A percentile compares a stretch with the other conserved stretches of the same genome.
Evolutionary conservation across 208 protist genomes (phyloP).

Genomic region (Zelonia costaricensis): DNA sequence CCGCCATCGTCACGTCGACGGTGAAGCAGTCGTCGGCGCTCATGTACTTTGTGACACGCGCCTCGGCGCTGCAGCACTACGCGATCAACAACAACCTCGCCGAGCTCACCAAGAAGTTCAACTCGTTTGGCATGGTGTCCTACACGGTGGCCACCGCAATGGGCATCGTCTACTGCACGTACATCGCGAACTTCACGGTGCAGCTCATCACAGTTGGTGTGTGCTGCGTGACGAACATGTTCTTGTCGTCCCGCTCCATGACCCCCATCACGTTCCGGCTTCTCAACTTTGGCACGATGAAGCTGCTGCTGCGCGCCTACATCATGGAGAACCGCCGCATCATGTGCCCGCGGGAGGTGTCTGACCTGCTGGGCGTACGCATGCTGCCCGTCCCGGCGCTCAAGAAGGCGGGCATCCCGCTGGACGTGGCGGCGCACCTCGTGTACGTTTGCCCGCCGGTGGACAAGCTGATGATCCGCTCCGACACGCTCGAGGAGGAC

Average conservation of each 20-base stretch:
- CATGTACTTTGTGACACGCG: constrained; percentile 85
- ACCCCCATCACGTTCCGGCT: constrained; percentile 74
- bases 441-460: constrained; percentile 72
- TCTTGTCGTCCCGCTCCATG: constrained; percentile 65
- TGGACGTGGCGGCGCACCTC: constrained; percentile 38
- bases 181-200: constrained; percentile 63
- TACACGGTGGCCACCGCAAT: constrained; percentile 76
- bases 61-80: constrained; percentile 82
- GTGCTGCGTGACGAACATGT: constrained; percentile 66
- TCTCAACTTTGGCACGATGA: constrained; percentile 71
- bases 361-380: constrained; percentile 49
- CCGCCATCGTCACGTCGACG: constrained; percentile 71
- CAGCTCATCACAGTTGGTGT: constrained; percentile 69
- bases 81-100: constrained; percentile 78
- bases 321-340: constrained; percentile 32
- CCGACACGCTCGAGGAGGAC: constrained; percentile 54
- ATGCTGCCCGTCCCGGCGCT: constrained; percentile 40
- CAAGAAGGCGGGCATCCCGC: constrained; percentile 14
- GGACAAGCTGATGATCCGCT: constrained; percentile 53
- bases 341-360: constrained; percentile 63
- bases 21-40: constrained; percentile 80
- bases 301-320: constrained; percentile 57
- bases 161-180: constrained; percentile 73
- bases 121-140: constrained; percentile 84
- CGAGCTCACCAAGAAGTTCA: constrained; percentile 89